A percentile compares a stretch with the other conserved stretches of the same genome.
Conservation (phyloP, 768 basidiomycete species). For the Dentipellis fragilis region DNA sequence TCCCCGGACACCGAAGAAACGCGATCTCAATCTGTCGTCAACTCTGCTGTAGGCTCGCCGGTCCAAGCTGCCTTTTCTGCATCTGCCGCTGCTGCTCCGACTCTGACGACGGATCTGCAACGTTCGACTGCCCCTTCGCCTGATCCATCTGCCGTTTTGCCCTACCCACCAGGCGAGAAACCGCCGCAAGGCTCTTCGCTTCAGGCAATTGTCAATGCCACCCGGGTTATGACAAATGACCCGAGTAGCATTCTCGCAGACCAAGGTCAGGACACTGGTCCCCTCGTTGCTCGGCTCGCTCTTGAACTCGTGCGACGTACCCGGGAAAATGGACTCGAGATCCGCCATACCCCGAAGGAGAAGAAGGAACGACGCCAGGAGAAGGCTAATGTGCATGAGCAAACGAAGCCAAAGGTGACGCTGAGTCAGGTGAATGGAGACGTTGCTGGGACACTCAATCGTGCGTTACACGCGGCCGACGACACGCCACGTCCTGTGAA, state of each 20-base stretch:
- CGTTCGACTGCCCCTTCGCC: constrained; percentile 3
- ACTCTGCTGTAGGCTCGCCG: constrained; percentile 5
- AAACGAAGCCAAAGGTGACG: constrained; percentile 5
- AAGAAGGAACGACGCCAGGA: constrained; percentile 23
- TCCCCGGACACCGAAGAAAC: background rate
- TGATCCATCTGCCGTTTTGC: constrained; percentile 12
- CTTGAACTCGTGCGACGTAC: constrained; percentile 59
- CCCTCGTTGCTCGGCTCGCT: constrained; percentile 54
- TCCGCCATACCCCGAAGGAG: constrained; percentile 39
- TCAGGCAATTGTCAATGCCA: constrained; percentile 72
- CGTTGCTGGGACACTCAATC: constrained; percentile 27
- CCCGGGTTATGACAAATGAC: constrained; percentile 79
- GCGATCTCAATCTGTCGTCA: background rate
- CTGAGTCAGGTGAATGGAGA: constrained; percentile 26
- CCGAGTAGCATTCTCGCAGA: constrained; percentile 66
- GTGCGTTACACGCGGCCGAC: constrained; percentile 9
- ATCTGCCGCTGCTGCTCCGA: constrained; percentile 3
- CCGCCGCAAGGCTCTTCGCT: constrained; percentile 54
- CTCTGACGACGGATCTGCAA: constrained; percentile 12
- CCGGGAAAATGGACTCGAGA: constrained; percentile 48
- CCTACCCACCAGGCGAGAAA: constrained; percentile 15
- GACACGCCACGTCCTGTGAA: constrained; percentile 5
- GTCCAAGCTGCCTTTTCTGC: constrained; percentile 3
- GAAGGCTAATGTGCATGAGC: constrained; percentile 5
- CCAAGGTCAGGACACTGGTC: constrained; percentile 52